phyloP scores from a whole-genome alignment of 495 filamentous ascomycete genomes.

The Daldinia childiae region DNA sequence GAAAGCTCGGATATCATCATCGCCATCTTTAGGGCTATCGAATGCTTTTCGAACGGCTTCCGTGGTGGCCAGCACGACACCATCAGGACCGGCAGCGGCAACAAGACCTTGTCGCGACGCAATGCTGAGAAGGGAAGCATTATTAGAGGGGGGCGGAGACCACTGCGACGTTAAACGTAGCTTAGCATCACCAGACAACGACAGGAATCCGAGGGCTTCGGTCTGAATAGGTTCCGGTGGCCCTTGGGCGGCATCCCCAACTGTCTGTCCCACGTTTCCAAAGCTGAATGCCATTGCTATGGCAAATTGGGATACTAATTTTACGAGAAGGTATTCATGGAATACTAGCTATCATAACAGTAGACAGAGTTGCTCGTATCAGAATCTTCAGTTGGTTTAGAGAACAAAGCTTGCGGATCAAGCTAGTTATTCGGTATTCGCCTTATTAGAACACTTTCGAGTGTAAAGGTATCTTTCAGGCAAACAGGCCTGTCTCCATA shows the following conservation, averaged over 20 bases:
- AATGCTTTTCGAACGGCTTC: slow-evolving; percentile 81
- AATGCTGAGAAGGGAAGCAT: slow-evolving; percentile 84
- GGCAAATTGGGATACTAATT: slow-evolving; percentile 21
- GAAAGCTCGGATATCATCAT: slow-evolving; percentile 74
- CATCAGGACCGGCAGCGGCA: slow-evolving; percentile 86
- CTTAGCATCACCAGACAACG: slow-evolving; percentile 81
- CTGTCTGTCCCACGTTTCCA: slow-evolving; percentile 44
- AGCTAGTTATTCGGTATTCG: not conserved
- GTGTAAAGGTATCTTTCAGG: not conserved
- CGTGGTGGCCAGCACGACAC: slow-evolving; percentile 79
- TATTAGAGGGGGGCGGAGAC: slow-evolving; percentile 79
- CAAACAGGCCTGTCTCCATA: not conserved
- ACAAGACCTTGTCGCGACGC: slow-evolving; percentile 82
- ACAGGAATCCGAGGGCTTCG: slow-evolving; percentile 83
- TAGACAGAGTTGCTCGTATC: slow-evolving; percentile 14
- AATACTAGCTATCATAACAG: slow-evolving; percentile 13
- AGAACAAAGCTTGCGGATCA: not conserved
- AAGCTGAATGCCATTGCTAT: slow-evolving; percentile 75
- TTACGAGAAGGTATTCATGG: slow-evolving; percentile 27
- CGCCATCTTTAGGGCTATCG: slow-evolving; percentile 62
- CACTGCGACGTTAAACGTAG: slow-evolving; percentile 83
- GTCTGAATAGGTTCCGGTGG: slow-evolving; percentile 68
- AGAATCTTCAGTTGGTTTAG: not conserved
- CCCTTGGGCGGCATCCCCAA: slow-evolving; percentile 56
- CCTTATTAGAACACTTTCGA: not conserved